phyloP scores from a whole-genome alignment of 805 yeast species.

The Pichia scutulata region DNA sequence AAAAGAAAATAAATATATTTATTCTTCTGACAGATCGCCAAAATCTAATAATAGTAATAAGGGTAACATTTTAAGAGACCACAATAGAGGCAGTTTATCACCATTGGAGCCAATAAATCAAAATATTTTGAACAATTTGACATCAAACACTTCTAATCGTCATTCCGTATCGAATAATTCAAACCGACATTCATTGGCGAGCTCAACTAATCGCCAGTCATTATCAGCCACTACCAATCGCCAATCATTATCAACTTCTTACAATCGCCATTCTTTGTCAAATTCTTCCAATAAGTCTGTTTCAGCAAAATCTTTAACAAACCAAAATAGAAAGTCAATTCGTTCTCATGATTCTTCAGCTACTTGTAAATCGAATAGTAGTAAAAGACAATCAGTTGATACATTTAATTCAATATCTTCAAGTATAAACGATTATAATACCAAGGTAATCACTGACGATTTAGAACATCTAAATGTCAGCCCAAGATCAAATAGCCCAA shows the following conservation, averaged over 20 bases:
- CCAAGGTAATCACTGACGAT: neutral
- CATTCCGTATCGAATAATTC: neutral
- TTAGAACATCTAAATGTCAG: neutral
- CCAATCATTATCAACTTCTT: neutral
- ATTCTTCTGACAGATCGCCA: neutral
- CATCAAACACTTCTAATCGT: neutral
- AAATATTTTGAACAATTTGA: neutral
- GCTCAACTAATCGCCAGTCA: neutral
- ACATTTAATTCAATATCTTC: conserved; percentile 3
- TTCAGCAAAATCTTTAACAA: neutral
- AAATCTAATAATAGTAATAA: neutral
- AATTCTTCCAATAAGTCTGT: neutral
- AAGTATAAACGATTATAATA: neutral
- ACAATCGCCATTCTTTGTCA: no score
- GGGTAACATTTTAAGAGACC: neutral
- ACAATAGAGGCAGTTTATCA: neutral
- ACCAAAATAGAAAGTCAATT: neutral
- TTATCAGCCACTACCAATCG: neutral
- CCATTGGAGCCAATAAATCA: neutral
- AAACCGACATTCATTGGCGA: neutral
- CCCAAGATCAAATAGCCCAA: neutral
- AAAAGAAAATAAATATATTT: conserved; percentile 2
- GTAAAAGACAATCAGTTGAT: neutral
- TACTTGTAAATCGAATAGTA: neutral
- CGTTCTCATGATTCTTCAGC: neutral